These are phyloP conservation scores for Neobulgaria alba DNA, from an alignment of 2,329 filamentous ascomycete species.

Conservation along the genomic window DNA sequence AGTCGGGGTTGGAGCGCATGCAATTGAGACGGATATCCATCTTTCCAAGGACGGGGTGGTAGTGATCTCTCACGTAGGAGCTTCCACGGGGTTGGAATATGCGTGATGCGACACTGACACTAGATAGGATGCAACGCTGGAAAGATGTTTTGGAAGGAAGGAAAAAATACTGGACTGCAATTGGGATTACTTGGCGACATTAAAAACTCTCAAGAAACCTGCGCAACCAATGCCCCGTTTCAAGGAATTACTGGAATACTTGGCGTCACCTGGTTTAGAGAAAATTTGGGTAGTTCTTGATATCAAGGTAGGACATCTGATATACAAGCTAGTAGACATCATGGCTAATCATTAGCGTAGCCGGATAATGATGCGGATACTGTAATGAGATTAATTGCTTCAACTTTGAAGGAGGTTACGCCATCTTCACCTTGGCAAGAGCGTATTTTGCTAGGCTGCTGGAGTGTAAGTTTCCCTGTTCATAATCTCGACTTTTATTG, in stretches of 20 bases:
- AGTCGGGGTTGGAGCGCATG: slow-evolving; percentile 65
- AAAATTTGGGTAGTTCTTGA: slow-evolving; percentile 77
- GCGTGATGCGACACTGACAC: slow-evolving; percentile 6
- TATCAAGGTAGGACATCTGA: slow-evolving; percentile 69
- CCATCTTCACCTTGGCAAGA: slow-evolving; percentile 54
- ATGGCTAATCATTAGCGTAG: slow-evolving; percentile 30
- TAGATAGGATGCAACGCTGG: slow-evolving; percentile 60
- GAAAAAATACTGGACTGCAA: slow-evolving; percentile 66
- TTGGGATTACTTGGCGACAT: slow-evolving; percentile 62
- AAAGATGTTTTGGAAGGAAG: slow-evolving; percentile 73
- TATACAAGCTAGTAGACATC: neutral
- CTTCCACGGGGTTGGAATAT: neutral
- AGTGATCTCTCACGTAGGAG: slow-evolving; percentile 67
- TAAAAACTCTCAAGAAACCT: slow-evolving; percentile 60
- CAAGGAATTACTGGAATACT: slow-evolving; percentile 62
- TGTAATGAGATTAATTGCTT: slow-evolving; percentile 61
- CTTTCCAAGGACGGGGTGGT: slow-evolving; percentile 75
- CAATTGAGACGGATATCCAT: slow-evolving; percentile 83
- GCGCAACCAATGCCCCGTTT: slow-evolving; percentile 66
- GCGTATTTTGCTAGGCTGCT: slow-evolving; percentile 72
- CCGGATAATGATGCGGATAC: slow-evolving; percentile 60
- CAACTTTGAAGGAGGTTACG: slow-evolving; percentile 49
- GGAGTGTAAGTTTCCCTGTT: slow-evolving; percentile 48
- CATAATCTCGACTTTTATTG: slow-evolving; percentile 2
- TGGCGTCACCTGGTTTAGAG: slow-evolving; percentile 55